Conservation (phyloP, 73 alveolate species). For the Stentor coeruleus region DNA sequence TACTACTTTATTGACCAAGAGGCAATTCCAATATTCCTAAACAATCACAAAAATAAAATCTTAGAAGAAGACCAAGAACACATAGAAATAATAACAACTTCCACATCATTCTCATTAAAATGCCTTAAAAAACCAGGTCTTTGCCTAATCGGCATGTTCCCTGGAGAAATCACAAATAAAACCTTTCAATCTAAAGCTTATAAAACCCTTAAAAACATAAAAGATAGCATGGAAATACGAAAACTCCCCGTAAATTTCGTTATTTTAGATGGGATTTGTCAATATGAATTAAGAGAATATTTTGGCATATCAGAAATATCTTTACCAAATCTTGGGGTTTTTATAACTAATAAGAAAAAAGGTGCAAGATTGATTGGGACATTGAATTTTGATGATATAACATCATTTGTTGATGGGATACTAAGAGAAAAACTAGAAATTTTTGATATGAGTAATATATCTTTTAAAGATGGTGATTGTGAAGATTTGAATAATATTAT, state of each 20-base stretch:
- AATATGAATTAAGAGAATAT: not conserved
- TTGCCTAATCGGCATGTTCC: constrained; percentile 1
- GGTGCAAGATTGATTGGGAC: not conserved
- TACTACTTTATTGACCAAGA: not conserved
- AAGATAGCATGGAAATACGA: not conserved
- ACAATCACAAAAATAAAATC: not conserved
- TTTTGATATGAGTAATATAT: not conserved
- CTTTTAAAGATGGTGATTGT: not conserved
- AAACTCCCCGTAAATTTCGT: not conserved
- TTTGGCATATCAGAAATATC: not conserved
- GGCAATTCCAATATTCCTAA: not conserved
- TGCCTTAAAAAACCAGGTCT: not conserved
- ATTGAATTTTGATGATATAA: not conserved
- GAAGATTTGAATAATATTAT: not conserved
- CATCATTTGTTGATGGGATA: not conserved
- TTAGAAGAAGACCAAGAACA: not conserved
- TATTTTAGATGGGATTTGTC: not conserved
- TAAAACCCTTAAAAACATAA: not conserved
- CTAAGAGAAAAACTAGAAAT: not conserved
- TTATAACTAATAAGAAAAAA: not conserved
- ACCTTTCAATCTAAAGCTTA: not conserved
- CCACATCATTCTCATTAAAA: not conserved
- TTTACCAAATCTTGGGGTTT: not conserved
- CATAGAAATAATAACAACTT: not conserved
- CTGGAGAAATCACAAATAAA: not conserved